Base-by-base conservation (phyloP, 1,284 basidiomycete species). In the Ganoderma lucidum region DNA sequence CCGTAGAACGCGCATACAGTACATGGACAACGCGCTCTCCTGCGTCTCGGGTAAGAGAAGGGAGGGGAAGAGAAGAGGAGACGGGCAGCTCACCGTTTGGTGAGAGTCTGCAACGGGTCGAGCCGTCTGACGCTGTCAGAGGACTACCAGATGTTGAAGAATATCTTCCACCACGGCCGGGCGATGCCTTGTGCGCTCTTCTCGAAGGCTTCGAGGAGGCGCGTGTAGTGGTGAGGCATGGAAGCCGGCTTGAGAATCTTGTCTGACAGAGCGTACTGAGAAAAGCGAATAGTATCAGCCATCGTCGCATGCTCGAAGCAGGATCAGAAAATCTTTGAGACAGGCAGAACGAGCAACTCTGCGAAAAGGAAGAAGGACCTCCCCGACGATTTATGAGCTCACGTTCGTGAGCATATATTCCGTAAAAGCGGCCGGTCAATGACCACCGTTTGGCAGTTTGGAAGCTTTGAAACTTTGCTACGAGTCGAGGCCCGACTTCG, bases 91-190 rank as follows among this genome's bases (percentile, higher is more conserved):
- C 45, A 68, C 71, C 53, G 59, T 65, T 32, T 32, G 35, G 44
- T 14, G 55, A 44, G 23, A 41, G 42, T 39, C 28, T 9, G 14
- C 19, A 12, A 39, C 37, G 45, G 17, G 39, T 37, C 39, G 35
- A 19, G 32, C 37, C 45, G 58, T 42, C 41, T 41, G 48, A 37
- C 56, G 37, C n/a, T 17, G n/a, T 28, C 30, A 41, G 28, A 41
- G 23, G 42, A 19, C 80, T 85, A 93, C 91, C 91, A 93, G 68
- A 93, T 83, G 55, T 87, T 87, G 74, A 94, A 90, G 80, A 94
- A 92, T 53, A 91, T 82, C 79, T 94, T 93, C 92, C 92, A 94
- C 90, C 90, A 90, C 2, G 92, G 91, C 59, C 93, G 83, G 30
- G 85, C 85, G 63, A 93, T 91, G n/a, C 92, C 92, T 75, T 89